Evolutionary conservation across 345 rosid genomes (phyloP).

Genomic region (Eucalyptus sp.): DNA sequence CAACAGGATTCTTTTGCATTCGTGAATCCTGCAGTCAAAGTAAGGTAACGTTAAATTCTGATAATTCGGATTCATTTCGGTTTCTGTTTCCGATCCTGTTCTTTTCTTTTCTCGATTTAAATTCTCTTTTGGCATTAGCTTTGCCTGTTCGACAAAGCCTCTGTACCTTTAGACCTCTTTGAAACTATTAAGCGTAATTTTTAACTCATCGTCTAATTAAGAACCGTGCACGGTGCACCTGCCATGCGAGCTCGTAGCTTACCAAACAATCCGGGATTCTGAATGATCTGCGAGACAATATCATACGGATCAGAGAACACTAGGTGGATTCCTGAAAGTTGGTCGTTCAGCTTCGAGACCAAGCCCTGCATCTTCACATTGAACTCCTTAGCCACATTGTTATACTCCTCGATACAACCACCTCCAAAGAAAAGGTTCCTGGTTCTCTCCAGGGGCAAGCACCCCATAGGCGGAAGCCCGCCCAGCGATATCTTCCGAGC

Average conservation of each 20-base stretch:
- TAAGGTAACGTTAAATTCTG: neutral
- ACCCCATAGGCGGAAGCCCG: conserved; percentile 79
- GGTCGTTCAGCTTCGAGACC: conserved; percentile 20
- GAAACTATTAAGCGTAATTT: neutral
- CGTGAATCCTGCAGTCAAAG: conserved; percentile 34
- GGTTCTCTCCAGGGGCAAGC: conserved; percentile 74
- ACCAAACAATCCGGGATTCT: conserved; percentile 43
- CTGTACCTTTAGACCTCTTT: neutral
- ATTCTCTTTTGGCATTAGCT: neutral
- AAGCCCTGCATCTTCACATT: conserved; percentile 27
- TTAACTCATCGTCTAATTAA: neutral
- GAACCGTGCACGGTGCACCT: neutral
- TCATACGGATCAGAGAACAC: conserved; percentile 36
- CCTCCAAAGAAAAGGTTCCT: conserved; percentile 31
- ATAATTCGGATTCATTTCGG: neutral
- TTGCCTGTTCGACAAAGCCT: neutral
- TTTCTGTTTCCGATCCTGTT: neutral
- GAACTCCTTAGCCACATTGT: conserved; percentile 50
- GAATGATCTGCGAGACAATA: conserved; percentile 28
- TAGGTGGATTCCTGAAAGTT: conserved; percentile 32
- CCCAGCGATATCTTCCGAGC: conserved; percentile 46
- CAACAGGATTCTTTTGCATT: conserved; percentile 48
- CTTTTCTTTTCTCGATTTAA: neutral
- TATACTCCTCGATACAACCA: conserved; percentile 45
- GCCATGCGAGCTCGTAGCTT: neutral